A percentile compares a stretch with the other conserved stretches of the same genome.
Conservation (phyloP, 441 rosid species). For the Flueggea neowawraea region DNA sequence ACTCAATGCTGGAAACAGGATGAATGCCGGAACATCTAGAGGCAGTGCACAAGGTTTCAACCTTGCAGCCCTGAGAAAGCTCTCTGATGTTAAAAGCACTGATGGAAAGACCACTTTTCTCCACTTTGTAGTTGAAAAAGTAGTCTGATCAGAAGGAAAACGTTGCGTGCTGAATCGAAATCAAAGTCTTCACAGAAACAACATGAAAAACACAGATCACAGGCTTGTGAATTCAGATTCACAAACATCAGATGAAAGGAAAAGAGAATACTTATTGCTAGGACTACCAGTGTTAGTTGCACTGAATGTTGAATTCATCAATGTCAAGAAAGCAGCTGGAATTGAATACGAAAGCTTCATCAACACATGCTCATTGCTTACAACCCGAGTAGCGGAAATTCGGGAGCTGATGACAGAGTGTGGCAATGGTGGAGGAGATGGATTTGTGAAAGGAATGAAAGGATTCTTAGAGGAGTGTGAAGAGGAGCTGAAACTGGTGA, state of each 20-base stretch:
- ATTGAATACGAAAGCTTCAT: constrained; percentile 35
- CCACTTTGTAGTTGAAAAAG: constrained; percentile 63
- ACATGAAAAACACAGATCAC: not conserved
- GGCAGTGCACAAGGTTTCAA: constrained; percentile 66
- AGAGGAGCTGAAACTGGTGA: constrained; percentile 33
- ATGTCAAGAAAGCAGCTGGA: constrained; percentile 48
- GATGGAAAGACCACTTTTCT: constrained; percentile 64
- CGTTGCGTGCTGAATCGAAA: constrained; percentile 19
- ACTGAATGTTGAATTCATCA: constrained; percentile 34
- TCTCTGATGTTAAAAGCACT: constrained; percentile 60
- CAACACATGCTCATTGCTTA: constrained; percentile 29
- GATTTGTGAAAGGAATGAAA: constrained; percentile 41
- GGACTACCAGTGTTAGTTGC: constrained; percentile 43
- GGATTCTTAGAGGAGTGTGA: constrained; percentile 40
- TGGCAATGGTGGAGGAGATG: constrained; percentile 16
- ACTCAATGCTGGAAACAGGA: constrained; percentile 61
- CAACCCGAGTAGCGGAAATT: constrained; percentile 29
- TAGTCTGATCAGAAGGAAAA: constrained; percentile 49
- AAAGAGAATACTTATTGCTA: constrained; percentile 29
- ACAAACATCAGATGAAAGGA: constrained; percentile 23
- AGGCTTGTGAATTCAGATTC: not conserved
- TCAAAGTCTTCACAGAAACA: constrained; percentile 16
- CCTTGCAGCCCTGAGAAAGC: constrained; percentile 48
- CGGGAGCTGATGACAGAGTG: constrained; percentile 21
- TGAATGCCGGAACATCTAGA: constrained; percentile 68